Evolutionary conservation across 352 stramenopile species (phyloP), one percentile per base, ranked within the genome.

Genomic region (Pythium biforme): DNA sequence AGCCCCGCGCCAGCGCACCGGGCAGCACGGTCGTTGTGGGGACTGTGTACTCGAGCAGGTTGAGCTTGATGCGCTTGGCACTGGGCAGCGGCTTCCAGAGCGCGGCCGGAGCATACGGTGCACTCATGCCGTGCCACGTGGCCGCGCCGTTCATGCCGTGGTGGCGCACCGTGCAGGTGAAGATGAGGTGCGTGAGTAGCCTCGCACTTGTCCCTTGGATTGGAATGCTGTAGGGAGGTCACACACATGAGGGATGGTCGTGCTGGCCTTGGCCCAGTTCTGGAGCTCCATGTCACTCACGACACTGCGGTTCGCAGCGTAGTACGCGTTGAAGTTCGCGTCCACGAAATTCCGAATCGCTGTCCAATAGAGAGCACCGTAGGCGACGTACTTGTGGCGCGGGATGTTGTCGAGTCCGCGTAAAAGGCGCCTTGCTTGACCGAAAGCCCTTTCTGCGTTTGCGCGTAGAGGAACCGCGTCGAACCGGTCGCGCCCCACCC

Each of bases 401-500:
- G 34, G 66, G 52, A 83, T 66, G 7, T 72, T 37, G 20, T 68
- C 48, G 10, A 78, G 55, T 60, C 34, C 17, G 19, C 22, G n/a
- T 8, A 33, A 12, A 60, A 55, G 45, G 48, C 19, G 4, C 76
- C 57, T 49, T 71, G 40, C 27, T 77, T 41, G 34, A 62, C 74
- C 14, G 14, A 20, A 20, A 63, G 37, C 26, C 50, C 61, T 7
- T 41, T 34, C 6, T 47, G 55, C 33, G 62, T 69, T 4, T 54
- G 53, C 33, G 71, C 23, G 56, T 74, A 41, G 17, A 87, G 40
- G 43, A 84, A 74, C 0, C 55, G 59, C 1, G 76, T 45, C 37
- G 65, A 70, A 4, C 70, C 74, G 0, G 63, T 57, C 2, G 75
- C 74, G n/a, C 74, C 76, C 27, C 80, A 76, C n/a, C 74, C 78